Evolutionary conservation across 2,329 filamentous ascomycete species (phyloP).

Genomic region (Neurospora sp.): DNA sequence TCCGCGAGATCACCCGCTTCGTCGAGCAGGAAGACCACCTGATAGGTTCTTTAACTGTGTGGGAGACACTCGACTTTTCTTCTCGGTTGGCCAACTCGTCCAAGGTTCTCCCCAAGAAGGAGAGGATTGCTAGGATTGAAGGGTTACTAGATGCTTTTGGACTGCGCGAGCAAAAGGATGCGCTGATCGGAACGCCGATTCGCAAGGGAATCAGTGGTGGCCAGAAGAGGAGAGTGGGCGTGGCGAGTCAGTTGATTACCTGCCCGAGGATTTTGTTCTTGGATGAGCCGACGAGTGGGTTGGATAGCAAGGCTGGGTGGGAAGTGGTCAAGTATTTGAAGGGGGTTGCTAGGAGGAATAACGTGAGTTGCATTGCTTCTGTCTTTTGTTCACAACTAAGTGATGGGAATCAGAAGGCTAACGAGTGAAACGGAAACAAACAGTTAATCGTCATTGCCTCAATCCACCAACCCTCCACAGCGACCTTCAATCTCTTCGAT

Average conservation of each 20-base stretch:
- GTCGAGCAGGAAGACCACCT: slow-evolving; percentile 85
- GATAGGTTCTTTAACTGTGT: slow-evolving; percentile 70
- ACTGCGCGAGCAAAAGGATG: slow-evolving; percentile 56
- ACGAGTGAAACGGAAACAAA: neutral
- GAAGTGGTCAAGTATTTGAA: slow-evolving; percentile 70
- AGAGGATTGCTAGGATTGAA: slow-evolving; percentile 54
- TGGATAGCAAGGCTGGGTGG: slow-evolving; percentile 67
- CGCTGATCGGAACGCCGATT: slow-evolving; percentile 72
- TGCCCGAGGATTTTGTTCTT: slow-evolving; percentile 72
- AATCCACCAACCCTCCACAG: slow-evolving; percentile 77
- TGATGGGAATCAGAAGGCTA: too few relatives aligned
- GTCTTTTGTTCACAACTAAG: too few relatives aligned
- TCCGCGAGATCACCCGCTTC: slow-evolving; percentile 61
- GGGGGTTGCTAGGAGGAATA: slow-evolving; percentile 54
- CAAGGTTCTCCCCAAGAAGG: slow-evolving; percentile 31
- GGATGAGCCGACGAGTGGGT: slow-evolving; percentile 74
- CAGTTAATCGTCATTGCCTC: slow-evolving; percentile 70
- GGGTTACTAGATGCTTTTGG: slow-evolving; percentile 64
- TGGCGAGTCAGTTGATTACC: slow-evolving; percentile 74
- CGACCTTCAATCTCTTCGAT: slow-evolving; percentile 73
- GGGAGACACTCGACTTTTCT: slow-evolving; percentile 71
- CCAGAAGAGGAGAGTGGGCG: slow-evolving; percentile 71
- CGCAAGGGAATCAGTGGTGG: slow-evolving; percentile 77
- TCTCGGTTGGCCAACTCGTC: slow-evolving; percentile 54
- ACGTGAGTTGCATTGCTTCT: slow-evolving; percentile 33